These are phyloP conservation scores for Myxozyma kluyveri DNA, from an alignment of 805 yeast species.

Conservation along the genomic window DNA sequence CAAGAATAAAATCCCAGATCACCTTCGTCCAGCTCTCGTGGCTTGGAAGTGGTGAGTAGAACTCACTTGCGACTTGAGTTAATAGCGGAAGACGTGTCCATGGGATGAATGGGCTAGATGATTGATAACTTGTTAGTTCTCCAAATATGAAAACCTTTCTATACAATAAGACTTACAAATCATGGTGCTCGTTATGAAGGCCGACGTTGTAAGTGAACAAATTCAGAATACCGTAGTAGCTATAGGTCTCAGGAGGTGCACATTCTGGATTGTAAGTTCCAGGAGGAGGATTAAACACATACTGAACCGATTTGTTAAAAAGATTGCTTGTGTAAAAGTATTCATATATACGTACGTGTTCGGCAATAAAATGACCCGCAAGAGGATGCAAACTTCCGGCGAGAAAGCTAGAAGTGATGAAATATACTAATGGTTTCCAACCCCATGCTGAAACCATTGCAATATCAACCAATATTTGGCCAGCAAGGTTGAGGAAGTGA, in stretches of 20 bases:
- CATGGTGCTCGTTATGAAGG: conserved; percentile 92
- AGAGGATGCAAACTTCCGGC: conserved; percentile 93
- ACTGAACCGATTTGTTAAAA: conserved; percentile 42
- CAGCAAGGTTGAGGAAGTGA: conserved; percentile 62
- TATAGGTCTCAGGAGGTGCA: conserved; percentile 76
- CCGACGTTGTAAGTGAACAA: conserved; percentile 88
- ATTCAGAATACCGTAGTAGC: conserved; percentile 81
- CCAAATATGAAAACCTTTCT: no score
- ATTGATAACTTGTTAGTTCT: background rate
- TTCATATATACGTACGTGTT: conserved; percentile 47
- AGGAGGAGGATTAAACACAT: conserved; percentile 26
- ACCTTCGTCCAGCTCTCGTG: conserved; percentile 79
- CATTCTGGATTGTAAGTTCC: conserved; percentile 33
- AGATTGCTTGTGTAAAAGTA: background rate
- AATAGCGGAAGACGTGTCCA: conserved; percentile 76
- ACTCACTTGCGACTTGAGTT: conserved; percentile 68
- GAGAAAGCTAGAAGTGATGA: conserved; percentile 71
- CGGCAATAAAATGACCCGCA: conserved; percentile 96
- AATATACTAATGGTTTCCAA: conserved; percentile 58
- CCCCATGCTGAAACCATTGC: conserved; percentile 63
- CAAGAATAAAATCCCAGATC: conserved; percentile 65
- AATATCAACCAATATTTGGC: conserved; percentile 59
- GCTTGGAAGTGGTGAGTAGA: conserved; percentile 73
- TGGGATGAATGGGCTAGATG: conserved; percentile 67
- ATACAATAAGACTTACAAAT: conserved; percentile 47